A percentile compares a stretch with the other conserved stretches of the same genome.
Evolutionary conservation across 2,329 filamentous ascomycete genomes (phyloP).

Genomic region (Apiospora rasikravindrae): DNA sequence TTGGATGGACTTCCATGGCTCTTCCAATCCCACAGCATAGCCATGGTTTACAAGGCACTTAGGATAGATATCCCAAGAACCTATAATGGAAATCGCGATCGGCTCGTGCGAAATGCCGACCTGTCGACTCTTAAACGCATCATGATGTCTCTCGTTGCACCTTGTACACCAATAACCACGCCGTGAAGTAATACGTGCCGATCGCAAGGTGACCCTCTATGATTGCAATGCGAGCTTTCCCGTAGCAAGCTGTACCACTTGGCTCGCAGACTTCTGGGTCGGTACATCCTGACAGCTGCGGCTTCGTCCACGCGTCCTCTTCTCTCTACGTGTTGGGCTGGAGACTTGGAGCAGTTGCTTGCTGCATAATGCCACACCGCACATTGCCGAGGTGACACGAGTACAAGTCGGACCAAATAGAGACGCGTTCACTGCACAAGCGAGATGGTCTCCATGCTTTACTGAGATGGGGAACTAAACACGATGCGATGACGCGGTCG

Average conservation of each 20-base stretch:
- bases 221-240: constrained; percentile 9
- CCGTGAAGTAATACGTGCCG: neutral
- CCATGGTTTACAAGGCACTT: neutral
- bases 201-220: neutral
- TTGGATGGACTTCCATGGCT: neutral
- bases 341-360: neutral
- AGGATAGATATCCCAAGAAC: constrained; percentile 14
- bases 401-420: neutral
- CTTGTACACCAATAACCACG: neutral
- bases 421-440: constrained; percentile 7
- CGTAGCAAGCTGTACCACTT: constrained; percentile 10
- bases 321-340: neutral
- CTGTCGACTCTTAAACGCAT: neutral
- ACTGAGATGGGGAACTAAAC: neutral
- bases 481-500: constrained; percentile 5
- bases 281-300: constrained; percentile 3
- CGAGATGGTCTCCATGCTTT: constrained; percentile 11
- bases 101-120: constrained; percentile 10
- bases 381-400: constrained; percentile 9
- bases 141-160: constrained; percentile 3
- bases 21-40: neutral
- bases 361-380: neutral
- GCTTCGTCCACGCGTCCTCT: neutral
- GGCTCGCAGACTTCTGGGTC: neutral
- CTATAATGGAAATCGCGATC: neutral